phyloP scores from a whole-genome alignment of 179 eudicot genomes.

The Nepenthes alata region DNA sequence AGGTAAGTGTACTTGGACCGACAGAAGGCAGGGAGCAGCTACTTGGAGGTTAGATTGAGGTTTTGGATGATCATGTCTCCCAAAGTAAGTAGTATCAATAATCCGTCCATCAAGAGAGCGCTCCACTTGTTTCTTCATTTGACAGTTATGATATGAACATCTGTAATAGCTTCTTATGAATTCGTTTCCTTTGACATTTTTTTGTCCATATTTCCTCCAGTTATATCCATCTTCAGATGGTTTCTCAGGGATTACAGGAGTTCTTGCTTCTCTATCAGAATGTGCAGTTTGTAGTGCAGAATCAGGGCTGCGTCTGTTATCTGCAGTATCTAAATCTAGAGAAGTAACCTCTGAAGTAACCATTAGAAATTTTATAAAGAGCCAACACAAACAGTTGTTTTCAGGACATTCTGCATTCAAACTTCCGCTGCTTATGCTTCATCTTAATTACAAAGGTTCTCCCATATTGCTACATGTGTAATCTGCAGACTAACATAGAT shows the following conservation, averaged over 20 bases:
- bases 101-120: constrained; percentile 62
- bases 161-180: constrained; percentile 79
- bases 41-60: constrained; percentile 41
- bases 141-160: constrained; percentile 69
- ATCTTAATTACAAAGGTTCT: too few species aligned
- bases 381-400: not conserved
- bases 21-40: constrained; percentile 21
- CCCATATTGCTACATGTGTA: too few species aligned
- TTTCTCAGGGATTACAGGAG: constrained; percentile 41
- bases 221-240: constrained; percentile 82
- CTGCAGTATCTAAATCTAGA: constrained; percentile 19
- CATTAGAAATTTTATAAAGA: constrained; percentile 20
- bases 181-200: constrained; percentile 74
- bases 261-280: constrained; percentile 34
- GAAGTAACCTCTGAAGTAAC: constrained; percentile 29
- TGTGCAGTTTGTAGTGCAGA: constrained; percentile 19
- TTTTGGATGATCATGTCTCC: constrained; percentile 69
- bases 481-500: too few species aligned
- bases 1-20: constrained; percentile 27
- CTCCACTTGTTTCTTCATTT: constrained; percentile 82
- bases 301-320: constrained; percentile 28
- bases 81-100: constrained; percentile 58
- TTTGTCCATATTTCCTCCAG: constrained; percentile 97
- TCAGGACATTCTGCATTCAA: not conserved
- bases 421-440: too few species aligned